Evolutionary conservation across 2,329 filamentous ascomycete genomes (phyloP), one percentile per base, ranked within the genome.

Genomic region (Verticillium klebahnii): DNA sequence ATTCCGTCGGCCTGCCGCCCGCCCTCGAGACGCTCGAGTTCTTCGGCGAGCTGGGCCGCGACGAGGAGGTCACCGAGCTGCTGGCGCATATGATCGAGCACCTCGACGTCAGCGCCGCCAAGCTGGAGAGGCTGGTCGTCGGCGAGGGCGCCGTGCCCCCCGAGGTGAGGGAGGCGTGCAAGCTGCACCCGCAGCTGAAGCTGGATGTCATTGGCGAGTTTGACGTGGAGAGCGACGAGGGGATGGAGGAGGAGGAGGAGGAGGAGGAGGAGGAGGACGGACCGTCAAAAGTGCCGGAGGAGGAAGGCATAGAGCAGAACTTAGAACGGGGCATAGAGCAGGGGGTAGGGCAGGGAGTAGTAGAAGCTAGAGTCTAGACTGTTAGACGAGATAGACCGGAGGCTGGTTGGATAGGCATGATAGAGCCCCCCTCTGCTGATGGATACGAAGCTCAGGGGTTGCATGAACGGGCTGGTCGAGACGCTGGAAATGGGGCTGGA

Each of bases 1-100:
- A 78, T 61, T 81, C 78, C 0, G 78, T 82, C 17, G 80, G 78
- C 14, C 67, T 82, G 19, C 79, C 80, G 1, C 79, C 79, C 1
- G 72, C 75, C 62, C 69, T 82, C 15, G 76, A 81, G 66, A 76
- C 71, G 2, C 65, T 82, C 25, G 78, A 81, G 59, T 79, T 82
- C 61, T 76, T 79, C 62, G 78, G 78, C 61, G 72, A 75, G 34
- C 70, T 81, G 11, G 79, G 79, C 1, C 77, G 73, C 0, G 80
- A 82, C 59, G 79, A 79, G 2, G 78, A 80, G 65, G 77, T 82
- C 52, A 75, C 74, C 0, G 80, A 82, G 52, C 65, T 82, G 15
- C 67, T 82, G 25, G 73, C 76, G 15, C 74, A 74, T 64, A 74
- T 73, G 25, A 70, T 82, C 4, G 68, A 79, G 66, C 78, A 71